Conservation (phyloP, 352 stramenopile genomes). For the Phytophthora colocasiae region DNA sequence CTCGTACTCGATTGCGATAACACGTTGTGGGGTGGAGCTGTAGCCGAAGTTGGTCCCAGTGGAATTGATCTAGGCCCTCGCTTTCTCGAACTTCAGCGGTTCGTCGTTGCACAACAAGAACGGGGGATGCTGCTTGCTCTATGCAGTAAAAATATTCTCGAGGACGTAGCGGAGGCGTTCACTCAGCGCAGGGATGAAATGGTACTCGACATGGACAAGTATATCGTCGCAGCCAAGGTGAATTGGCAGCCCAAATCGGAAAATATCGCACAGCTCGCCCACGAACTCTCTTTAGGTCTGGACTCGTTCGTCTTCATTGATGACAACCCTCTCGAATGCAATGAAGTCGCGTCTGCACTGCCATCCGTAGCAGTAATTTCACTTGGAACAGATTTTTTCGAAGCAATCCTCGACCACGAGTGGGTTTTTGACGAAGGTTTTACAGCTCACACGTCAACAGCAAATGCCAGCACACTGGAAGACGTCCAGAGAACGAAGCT, state of each 20-base stretch:
- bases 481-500: conserved; percentile 57
- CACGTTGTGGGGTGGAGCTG: conserved; percentile 71
- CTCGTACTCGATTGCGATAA: conserved; percentile 84
- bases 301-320: conserved; percentile 81
- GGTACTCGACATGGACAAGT: conserved; percentile 56
- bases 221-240: conserved; percentile 56
- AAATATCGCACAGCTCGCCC: conserved; percentile 60
- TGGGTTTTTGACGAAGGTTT: conserved; percentile 59
- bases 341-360: conserved; percentile 56
- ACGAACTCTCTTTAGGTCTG: conserved; percentile 65
- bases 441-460: conserved; percentile 3
- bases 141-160: conserved; percentile 72
- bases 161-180: conserved; percentile 67
- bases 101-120: conserved; percentile 54
- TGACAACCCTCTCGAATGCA: conserved; percentile 75
- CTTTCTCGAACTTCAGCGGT: conserved; percentile 67
- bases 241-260: conserved; percentile 72
- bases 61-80: conserved; percentile 46
- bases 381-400: conserved; percentile 46
- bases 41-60: conserved; percentile 59
- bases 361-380: conserved; percentile 61
- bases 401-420: conserved; percentile 47
- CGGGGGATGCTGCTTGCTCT: conserved; percentile 64
- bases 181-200: conserved; percentile 46
- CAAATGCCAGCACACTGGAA: conserved; percentile 41